Evolutionary conservation across 805 yeast species (phyloP), one percentile per base, ranked within the genome.

Genomic region (Limtongia smithiae): DNA sequence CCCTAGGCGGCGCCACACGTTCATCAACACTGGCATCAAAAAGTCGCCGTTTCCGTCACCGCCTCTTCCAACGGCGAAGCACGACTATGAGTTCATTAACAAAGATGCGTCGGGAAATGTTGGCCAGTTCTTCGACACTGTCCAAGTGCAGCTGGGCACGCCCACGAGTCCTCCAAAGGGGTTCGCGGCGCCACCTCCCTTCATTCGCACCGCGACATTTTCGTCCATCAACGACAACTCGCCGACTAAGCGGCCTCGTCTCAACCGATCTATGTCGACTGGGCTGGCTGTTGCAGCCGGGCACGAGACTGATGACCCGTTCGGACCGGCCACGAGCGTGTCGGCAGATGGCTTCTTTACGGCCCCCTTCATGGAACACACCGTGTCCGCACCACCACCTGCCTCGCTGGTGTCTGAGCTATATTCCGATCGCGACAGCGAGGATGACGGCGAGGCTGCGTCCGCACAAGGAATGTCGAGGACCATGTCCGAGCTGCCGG

Each of bases 401-500:
- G 9, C 9, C 9, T 25, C 28, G 28, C 28, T 25, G 28, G 28
- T 9, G 9, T 6, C 9, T 6, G 28, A 25, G 28, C 28, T 7
- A 9, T 25, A 25, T 9, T 25, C 28, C 28, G 28, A 25, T 25
- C 28, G 9, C 9, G 28, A 25, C 9, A 25, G 28, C 9, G 28
- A 25, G 9, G 28, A 25, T 9, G 28, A 25, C 6, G 6, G 9
- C 9, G 6, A 25, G 9, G 9, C 9, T 6, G 28, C 28, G 28
- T 25, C 28, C 9, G 6, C 28, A 7, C 28, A 25, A 9, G 28
- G 9, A 9, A 46, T 46, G 50, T 45, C 21, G 24, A 41, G 32
- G 27, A 32, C 50, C n/a, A 15, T 46, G 17, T 41, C 54, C 6
- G 52, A 51, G 18, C 12, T 40, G 34, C 55, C 57, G 7, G 50